A percentile compares a stretch with the other conserved stretches of the same genome.
phyloP scores from a whole-genome alignment of 768 basidiomycete genomes.

The Stropharia rugosoannulata region DNA sequence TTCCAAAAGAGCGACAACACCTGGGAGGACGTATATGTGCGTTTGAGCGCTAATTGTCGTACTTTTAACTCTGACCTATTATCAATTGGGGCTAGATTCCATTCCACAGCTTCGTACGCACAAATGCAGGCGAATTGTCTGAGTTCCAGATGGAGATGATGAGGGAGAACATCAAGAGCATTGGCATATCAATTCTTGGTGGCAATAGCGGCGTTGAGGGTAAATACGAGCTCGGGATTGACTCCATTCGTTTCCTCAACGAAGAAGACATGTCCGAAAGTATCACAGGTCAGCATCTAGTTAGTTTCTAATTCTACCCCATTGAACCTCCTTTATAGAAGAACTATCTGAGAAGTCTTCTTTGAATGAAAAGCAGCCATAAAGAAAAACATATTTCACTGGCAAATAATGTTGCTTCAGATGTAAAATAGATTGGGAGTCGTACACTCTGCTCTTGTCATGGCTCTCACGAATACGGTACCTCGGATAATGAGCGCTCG shows the following conservation, averaged over 20 bases:
- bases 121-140: constrained; percentile 71
- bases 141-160: constrained; percentile 75
- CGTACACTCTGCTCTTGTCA: too few species aligned
- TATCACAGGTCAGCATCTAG: constrained; percentile 18
- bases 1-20: constrained; percentile 61
- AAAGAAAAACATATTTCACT: background rate
- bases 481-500: too few species aligned
- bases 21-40: constrained; percentile 84
- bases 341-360: constrained; percentile 1
- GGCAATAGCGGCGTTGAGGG: constrained; percentile 77
- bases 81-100: constrained; percentile 60
- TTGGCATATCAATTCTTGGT: constrained; percentile 87
- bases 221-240: constrained; percentile 79
- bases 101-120: constrained; percentile 71
- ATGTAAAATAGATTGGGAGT: too few species aligned
- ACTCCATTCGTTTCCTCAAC: constrained; percentile 80
- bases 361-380: constrained; percentile 1
- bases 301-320: background rate
- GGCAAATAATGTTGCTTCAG: background rate
- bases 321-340: background rate
- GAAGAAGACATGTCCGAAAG: constrained; percentile 54
- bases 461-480: too few species aligned
- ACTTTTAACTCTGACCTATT: background rate
- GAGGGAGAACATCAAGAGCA: constrained; percentile 69
- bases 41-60: constrained; percentile 23